These are phyloP conservation scores for Peronospora destructor DNA, from an alignment of 352 stramenopile species.

Conservation along the genomic window DNA sequence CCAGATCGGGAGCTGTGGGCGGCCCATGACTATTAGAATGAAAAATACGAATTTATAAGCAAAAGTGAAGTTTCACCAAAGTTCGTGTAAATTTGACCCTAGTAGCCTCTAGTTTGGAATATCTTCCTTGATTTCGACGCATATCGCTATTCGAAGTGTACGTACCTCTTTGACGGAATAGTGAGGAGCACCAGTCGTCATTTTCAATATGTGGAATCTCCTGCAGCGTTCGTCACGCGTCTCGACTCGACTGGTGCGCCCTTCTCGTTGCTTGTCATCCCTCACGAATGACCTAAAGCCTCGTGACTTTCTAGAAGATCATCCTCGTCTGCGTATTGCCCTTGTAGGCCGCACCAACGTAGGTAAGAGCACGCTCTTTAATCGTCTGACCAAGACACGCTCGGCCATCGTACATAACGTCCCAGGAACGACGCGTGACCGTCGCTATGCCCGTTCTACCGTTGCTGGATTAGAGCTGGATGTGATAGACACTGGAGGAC, in stretches of 20 bases:
- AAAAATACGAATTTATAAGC: no score
- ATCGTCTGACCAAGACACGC: conserved; percentile 71
- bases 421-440: conserved; percentile 69
- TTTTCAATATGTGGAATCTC: conserved; percentile 36
- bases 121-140: no score
- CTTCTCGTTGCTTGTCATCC: conserved; percentile 15
- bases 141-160: background rate
- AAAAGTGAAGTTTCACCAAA: no score
- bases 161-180: background rate
- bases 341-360: conserved; percentile 83
- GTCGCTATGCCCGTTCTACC: conserved; percentile 55
- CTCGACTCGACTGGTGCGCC: conserved; percentile 14
- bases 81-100: no score
- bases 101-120: no score
- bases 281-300: conserved; percentile 1
- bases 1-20: conserved; percentile 24
- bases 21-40: conserved; percentile 9
- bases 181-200: background rate
- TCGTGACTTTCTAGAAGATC: conserved; percentile 21
- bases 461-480: conserved; percentile 71
- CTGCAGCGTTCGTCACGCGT: conserved; percentile 16
- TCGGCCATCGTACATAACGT: conserved; percentile 81
- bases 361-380: conserved; percentile 83
- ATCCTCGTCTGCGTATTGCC: conserved; percentile 62
- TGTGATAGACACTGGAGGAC: conserved; percentile 75